Evolutionary conservation across 768 basidiomycete species (phyloP).

Genomic region (Tricholoma hemisulphureum): DNA sequence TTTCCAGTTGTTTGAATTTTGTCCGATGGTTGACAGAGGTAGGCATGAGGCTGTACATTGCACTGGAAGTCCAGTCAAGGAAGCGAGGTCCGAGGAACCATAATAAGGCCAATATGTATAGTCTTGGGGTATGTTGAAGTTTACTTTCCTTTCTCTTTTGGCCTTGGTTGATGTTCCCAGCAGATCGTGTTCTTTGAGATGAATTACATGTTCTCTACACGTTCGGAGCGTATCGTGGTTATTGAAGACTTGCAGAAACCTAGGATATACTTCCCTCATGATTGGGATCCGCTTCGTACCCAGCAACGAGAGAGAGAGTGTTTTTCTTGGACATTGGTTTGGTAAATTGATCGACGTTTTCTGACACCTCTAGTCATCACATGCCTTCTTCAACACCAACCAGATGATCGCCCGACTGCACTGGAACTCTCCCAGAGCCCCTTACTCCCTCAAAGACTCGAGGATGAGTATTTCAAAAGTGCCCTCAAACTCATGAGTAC

Average conservation of each 20-base stretch:
- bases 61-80: constrained; percentile 79
- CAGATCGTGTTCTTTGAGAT: constrained; percentile 98
- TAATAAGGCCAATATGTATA: constrained; percentile 92
- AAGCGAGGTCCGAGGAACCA: constrained; percentile 71
- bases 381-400: constrained; percentile 80
- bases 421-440: constrained; percentile 80
- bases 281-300: constrained; percentile 62
- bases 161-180: neutral
- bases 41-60: constrained; percentile 89
- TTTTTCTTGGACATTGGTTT: neutral
- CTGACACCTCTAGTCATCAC: constrained; percentile 57
- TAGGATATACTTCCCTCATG: constrained; percentile 67
- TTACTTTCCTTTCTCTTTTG: neutral
- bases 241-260: constrained; percentile 76
- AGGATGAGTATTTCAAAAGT: constrained; percentile 85
- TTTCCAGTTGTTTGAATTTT: too few relatives aligned
- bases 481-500: constrained; percentile 73
- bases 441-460: constrained; percentile 70
- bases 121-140: constrained; percentile 74
- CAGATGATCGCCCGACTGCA: constrained; percentile 73
- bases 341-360: neutral
- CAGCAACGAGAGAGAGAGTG: constrained; percentile 69
- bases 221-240: constrained; percentile 80
- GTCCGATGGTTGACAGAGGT: too few relatives aligned
- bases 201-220: constrained; percentile 83